Base-by-base conservation (phyloP, 1,284 basidiomycete species). In the Puccinia novopanici region DNA sequence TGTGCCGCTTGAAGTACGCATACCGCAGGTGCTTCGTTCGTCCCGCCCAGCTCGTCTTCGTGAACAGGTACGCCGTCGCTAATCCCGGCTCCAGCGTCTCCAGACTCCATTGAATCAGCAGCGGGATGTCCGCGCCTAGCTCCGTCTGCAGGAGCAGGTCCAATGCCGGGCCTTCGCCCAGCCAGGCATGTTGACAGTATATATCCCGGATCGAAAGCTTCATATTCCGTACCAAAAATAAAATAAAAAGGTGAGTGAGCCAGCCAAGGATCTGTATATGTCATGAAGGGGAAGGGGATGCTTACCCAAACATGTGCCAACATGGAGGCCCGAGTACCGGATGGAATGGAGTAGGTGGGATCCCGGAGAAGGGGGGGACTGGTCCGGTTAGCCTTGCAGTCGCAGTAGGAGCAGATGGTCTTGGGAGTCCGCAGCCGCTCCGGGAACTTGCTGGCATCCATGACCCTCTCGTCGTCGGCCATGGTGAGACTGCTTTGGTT, bases 1-100 rank as follows among this genome's bases (percentile, higher is more conserved):
- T 80, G 40, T 80, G 78, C 37, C 78, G 55, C 42, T 80, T 65
- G 54, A 80, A 80, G 61, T 80, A 80, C 4, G 78, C 78, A 72
- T 73, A 63, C 9, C 78, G 55, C 19, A 74, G 34, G 27, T 80
- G 78, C 40, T 74, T 73, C 17, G 78, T 80, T 4, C 70, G 37
- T 15, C 78, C 78, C 19, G 78, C 70, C 55, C 68, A 55, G 63
- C 78, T 80, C 22, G 78, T 80, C 50, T 80, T 80, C 1, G 78
- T 80, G 30, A 54, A 80, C 15, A 80, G 8, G 48, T 80, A 80
- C n/a, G 78, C 70, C 12, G 78, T 80, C 24, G 78, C 71, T 1
- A 68, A 4, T 3, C 54, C 59, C 4, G 59, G n/a, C 40, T 61
- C n/a, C 3, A 80, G 34, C 15, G 19, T 0, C 19, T 57, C 68